Percentiles rank a stretch among this genome's conserved stretches.
Evolutionary conservation across 495 filamentous ascomycete genomes (phyloP).

Genomic region (Chaetomidium leptoderma): DNA sequence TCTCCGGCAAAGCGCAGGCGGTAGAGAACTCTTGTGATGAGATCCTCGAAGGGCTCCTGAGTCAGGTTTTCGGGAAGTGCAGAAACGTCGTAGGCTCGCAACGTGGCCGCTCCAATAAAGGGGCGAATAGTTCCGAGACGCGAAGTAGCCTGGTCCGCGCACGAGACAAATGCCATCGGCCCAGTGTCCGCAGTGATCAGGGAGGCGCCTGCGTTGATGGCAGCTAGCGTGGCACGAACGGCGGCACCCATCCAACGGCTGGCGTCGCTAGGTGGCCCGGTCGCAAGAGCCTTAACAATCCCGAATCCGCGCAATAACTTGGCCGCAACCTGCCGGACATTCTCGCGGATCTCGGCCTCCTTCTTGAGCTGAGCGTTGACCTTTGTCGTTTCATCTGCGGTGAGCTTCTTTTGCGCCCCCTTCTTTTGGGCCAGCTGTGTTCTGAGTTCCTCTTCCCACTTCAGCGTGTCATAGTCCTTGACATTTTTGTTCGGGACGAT

Average conservation of each 20-base stretch:
- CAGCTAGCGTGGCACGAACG: conserved; percentile 62
- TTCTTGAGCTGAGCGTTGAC: conserved; percentile 88
- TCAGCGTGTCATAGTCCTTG: conserved; percentile 90
- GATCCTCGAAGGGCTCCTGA: conserved; percentile 75
- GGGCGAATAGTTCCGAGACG: conserved; percentile 71
- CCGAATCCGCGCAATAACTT: conserved; percentile 76
- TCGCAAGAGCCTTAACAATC: conserved; percentile 73
- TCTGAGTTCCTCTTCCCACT: conserved; percentile 94
- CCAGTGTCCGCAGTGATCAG: conserved; percentile 73
- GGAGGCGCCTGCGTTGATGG: conserved; percentile 72
- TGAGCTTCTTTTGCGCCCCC: conserved; percentile 86
- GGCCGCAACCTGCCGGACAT: conserved; percentile 61
- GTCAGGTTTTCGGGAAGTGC: conserved; percentile 66
- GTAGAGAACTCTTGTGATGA: conserved; percentile 86
- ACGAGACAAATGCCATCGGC: conserved; percentile 72
- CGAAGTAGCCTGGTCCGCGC: conserved; percentile 63
- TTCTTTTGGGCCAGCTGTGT: conserved; percentile 86
- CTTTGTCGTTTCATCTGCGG: conserved; percentile 78
- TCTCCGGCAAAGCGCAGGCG: conserved; percentile 84
- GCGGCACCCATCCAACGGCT: conserved; percentile 80
- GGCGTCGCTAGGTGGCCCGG: conserved; percentile 78
- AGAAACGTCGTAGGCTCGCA: conserved; percentile 69
- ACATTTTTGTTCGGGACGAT: conserved; percentile 69
- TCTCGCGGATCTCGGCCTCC: conserved; percentile 69
- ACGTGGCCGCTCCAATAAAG: conserved; percentile 82